Evolutionary conservation across 2,329 filamentous ascomycete species (phyloP).

Genomic region (Aspergillus persii): DNA sequence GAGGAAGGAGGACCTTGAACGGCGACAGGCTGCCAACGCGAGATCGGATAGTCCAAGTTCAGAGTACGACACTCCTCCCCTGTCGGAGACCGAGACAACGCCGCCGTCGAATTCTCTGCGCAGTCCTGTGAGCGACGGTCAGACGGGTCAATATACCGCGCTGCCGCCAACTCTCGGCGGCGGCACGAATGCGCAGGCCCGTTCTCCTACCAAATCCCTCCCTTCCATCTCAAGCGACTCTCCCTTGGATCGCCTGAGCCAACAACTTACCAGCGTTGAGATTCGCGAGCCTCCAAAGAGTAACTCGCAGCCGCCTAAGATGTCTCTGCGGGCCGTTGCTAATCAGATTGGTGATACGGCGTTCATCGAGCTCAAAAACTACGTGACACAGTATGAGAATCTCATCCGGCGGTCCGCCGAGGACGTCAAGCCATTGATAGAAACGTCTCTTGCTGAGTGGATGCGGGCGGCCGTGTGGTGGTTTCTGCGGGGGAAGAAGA

Average conservation of each 20-base stretch:
- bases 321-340: constrained; percentile 36
- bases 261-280: constrained; percentile 15
- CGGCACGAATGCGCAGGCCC: constrained; percentile 18
- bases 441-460: constrained; percentile 65
- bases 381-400: constrained; percentile 71
- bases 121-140: constrained; percentile 23
- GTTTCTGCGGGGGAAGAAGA: constrained; percentile 78
- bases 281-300: constrained; percentile 15
- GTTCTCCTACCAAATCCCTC: constrained; percentile 17
- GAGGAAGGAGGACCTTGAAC: constrained; percentile 22
- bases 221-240: constrained; percentile 10
- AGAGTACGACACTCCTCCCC: constrained; percentile 28
- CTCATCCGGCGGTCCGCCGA: constrained; percentile 78
- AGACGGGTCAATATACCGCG: constrained; percentile 13
- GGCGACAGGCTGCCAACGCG: constrained; percentile 5
- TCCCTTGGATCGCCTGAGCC: constrained; percentile 6
- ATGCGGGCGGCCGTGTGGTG: constrained; percentile 78
- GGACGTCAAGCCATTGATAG: constrained; percentile 63
- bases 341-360: constrained; percentile 61
- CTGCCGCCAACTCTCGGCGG: constrained; percentile 23
- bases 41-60: constrained; percentile 24
- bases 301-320: constrained; percentile 28
- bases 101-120: constrained; percentile 29
- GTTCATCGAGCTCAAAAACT: constrained; percentile 65
- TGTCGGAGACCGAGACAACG: constrained; percentile 24